These are phyloP conservation scores for Starmerella bombicola DNA, from an alignment of 805 yeast species.

Conservation along the genomic window DNA sequence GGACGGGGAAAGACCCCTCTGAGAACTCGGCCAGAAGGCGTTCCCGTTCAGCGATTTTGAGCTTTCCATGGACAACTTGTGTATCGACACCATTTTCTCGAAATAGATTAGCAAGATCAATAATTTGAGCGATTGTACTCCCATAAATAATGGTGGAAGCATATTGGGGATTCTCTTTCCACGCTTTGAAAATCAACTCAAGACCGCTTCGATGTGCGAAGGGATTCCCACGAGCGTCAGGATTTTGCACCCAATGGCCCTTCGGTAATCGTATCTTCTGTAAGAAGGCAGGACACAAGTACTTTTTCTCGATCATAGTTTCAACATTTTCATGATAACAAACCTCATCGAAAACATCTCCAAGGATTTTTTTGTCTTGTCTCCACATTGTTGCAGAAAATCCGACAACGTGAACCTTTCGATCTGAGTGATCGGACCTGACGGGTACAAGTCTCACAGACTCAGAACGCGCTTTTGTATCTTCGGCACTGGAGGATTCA, in stretches of 20 bases:
- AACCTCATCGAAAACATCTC: constrained; percentile 53
- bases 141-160: constrained; percentile 67
- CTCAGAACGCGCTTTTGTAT: background rate
- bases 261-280: constrained; percentile 35
- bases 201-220: constrained; percentile 13
- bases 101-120: constrained; percentile 40
- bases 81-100: constrained; percentile 52
- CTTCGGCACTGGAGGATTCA: background rate
- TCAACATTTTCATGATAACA: constrained; percentile 55
- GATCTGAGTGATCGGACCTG: constrained; percentile 14
- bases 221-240: background rate
- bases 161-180: constrained; percentile 35
- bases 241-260: background rate
- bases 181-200: constrained; percentile 42
- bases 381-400: constrained; percentile 81
- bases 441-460: background rate
- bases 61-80: constrained; percentile 56
- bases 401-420: constrained; percentile 53
- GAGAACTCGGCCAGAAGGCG: constrained; percentile 46
- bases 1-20: constrained; percentile 50
- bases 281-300: constrained; percentile 58
- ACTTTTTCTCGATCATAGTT: constrained; percentile 55
- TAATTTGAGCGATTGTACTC: constrained; percentile 58
- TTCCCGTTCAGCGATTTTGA: constrained; percentile 42
- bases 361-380: constrained; percentile 53